A percentile compares a stretch with the other conserved stretches of the same genome.
Evolutionary conservation across 768 basidiomycete genomes (phyloP).

Genomic region (Cyclocybe cylindracea): DNA sequence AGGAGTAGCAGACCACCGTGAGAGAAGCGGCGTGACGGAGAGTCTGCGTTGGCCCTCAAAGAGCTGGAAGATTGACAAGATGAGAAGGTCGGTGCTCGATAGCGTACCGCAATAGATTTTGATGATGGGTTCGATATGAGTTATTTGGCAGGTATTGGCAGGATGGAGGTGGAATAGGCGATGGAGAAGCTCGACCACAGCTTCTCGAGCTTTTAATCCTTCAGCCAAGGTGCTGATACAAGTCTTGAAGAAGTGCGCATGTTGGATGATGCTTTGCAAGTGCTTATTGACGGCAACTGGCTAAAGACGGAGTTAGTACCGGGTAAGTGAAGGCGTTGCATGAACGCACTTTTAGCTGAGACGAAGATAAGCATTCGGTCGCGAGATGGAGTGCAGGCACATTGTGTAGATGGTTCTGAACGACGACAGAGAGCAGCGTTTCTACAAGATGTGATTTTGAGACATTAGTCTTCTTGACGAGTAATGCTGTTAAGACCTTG

Average conservation of each 20-base stretch:
- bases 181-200: slow-evolving; percentile 58
- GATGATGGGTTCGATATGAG: slow-evolving; percentile 78
- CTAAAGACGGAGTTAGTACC: slow-evolving; percentile 30
- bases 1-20: slow-evolving; percentile 59
- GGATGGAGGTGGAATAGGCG: slow-evolving; percentile 77
- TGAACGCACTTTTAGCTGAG: slow-evolving; percentile 62
- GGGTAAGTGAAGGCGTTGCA: background rate
- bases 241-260: slow-evolving; percentile 58
- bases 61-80: slow-evolving; percentile 76
- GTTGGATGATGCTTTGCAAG: slow-evolving; percentile 75
- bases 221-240: slow-evolving; percentile 29
- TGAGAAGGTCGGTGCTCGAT: slow-evolving; percentile 58
- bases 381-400: slow-evolving; percentile 43
- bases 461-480: slow-evolving; percentile 28
- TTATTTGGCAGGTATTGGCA: slow-evolving; percentile 80
- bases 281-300: slow-evolving; percentile 74
- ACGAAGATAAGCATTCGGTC: slow-evolving; percentile 34
- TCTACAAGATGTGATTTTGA: slow-evolving; percentile 68
- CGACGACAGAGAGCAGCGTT: slow-evolving; percentile 61
- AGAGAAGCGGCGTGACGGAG: slow-evolving; percentile 64
- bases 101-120: slow-evolving; percentile 75
- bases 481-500: slow-evolving; percentile 23
- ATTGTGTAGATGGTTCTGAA: slow-evolving; percentile 60
- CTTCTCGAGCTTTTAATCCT: slow-evolving; percentile 35
- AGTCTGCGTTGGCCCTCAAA: slow-evolving; percentile 73